Evolutionary conservation across 1,284 basidiomycete species (phyloP).

Genomic region (Boletus mariae): DNA sequence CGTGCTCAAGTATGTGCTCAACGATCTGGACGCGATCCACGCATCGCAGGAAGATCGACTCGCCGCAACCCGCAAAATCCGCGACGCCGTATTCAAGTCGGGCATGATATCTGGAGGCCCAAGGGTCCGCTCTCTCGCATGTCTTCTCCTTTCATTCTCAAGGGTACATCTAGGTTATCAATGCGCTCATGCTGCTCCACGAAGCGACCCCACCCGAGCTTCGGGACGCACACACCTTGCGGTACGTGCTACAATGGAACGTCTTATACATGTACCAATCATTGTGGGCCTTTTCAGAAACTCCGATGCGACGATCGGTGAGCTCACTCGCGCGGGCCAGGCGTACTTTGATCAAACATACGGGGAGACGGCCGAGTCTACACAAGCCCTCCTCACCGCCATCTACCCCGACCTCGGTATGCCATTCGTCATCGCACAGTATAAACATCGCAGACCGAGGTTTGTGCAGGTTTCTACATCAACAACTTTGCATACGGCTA

Average conservation of each 20-base stretch:
- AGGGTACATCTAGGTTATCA: conserved; percentile 38
- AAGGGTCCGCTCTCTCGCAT: conserved; percentile 33
- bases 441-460: not conserved
- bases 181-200: conserved; percentile 41
- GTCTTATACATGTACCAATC: not conserved
- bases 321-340: conserved; percentile 41
- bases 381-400: conserved; percentile 41
- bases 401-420: conserved; percentile 58
- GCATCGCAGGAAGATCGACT: conserved; percentile 35
- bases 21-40: conserved; percentile 36
- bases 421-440: not conserved
- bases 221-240: conserved; percentile 35
- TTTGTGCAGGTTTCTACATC: conserved; percentile 18
- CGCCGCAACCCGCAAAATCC: conserved; percentile 44
- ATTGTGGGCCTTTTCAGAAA: conserved; percentile 30
- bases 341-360: conserved; percentile 46
- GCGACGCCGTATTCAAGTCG: conserved; percentile 56
- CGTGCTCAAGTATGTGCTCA: conserved; percentile 47
- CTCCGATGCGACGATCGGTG: conserved; percentile 35
- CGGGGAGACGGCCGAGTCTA: conserved; percentile 44
- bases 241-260: conserved; percentile 25
- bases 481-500: conserved; percentile 31
- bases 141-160: not conserved
- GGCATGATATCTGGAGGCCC: conserved; percentile 51
- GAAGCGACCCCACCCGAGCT: conserved; percentile 41